phyloP scores from a whole-genome alignment of 2,329 filamentous ascomycete genomes.

The Amauroascus verrucosus region DNA sequence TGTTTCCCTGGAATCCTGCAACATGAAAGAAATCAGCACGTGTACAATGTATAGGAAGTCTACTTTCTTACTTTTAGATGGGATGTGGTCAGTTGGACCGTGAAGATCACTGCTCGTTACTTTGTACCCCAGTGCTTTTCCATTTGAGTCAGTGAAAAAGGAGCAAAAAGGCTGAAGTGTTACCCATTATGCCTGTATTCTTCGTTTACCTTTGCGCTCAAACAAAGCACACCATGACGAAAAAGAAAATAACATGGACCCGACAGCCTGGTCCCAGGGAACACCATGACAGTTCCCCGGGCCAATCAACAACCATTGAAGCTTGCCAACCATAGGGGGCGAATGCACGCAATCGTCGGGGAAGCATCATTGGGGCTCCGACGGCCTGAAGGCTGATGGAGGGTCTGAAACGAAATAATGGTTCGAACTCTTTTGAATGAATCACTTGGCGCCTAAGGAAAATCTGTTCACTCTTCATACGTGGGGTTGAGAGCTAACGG shows the following conservation, averaged over 20 bases:
- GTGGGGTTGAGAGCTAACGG: background rate
- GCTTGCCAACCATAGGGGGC: background rate
- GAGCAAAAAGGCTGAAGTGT: too few relatives aligned
- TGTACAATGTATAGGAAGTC: background rate
- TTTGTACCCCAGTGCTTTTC: background rate
- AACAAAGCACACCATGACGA: background rate
- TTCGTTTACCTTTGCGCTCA: background rate
- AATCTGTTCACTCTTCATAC: background rate
- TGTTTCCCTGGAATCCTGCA: background rate
- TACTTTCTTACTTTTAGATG: background rate
- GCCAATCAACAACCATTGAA: background rate
- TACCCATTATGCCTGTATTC: too few relatives aligned
- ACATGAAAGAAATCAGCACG: background rate
- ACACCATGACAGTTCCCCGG: conserved; percentile 9
- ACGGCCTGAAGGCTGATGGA: background rate
- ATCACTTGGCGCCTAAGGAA: background rate
- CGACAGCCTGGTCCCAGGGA: conserved; percentile 4
- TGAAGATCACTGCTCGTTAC: background rate
- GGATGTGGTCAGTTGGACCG: background rate
- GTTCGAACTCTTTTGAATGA: background rate
- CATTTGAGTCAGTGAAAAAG: too few relatives aligned
- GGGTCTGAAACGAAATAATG: background rate
- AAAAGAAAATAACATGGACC: background rate
- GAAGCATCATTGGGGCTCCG: conserved; percentile 5
- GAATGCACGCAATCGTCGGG: conserved; percentile 8